Evolutionary conservation across 2,329 filamentous ascomycete genomes (phyloP).

Genomic region (Colletotrichum endophyticum): DNA sequence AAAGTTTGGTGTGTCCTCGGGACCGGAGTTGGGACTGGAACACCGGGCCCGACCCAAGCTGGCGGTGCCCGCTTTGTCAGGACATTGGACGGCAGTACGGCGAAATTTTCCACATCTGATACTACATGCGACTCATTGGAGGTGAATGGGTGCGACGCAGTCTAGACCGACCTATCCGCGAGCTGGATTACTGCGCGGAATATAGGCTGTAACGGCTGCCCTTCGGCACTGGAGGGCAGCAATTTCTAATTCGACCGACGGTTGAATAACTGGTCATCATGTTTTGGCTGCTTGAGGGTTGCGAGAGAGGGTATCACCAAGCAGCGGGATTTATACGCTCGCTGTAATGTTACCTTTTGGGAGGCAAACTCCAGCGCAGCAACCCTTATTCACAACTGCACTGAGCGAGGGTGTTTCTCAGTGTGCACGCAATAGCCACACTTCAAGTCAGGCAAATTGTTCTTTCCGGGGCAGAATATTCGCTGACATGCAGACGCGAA

Average conservation of each 20-base stretch:
- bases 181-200: background rate
- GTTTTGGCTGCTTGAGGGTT: background rate
- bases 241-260: background rate
- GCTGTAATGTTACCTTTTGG: accelerated
- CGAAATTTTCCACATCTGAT: background rate
- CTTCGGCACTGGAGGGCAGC: background rate
- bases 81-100: background rate
- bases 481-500: background rate
- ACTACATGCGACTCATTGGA: background rate
- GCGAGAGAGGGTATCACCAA: background rate
- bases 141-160: background rate
- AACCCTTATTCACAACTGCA: background rate
- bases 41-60: background rate
- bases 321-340: accelerated
- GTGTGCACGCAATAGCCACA: accelerated
- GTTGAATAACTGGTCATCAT: background rate
- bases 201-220: background rate
- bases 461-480: accelerated
- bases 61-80: background rate
- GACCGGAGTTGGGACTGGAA: background rate
- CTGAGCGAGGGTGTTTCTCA: accelerated
- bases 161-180: background rate
- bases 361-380: background rate
- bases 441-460: background rate
- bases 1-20: background rate